A percentile compares a stretch with the other conserved stretches of the same genome.
These are phyloP conservation scores for Mrakia gelida DNA, from an alignment of 768 basidiomycete genomes.

Conservation along the genomic window DNA sequence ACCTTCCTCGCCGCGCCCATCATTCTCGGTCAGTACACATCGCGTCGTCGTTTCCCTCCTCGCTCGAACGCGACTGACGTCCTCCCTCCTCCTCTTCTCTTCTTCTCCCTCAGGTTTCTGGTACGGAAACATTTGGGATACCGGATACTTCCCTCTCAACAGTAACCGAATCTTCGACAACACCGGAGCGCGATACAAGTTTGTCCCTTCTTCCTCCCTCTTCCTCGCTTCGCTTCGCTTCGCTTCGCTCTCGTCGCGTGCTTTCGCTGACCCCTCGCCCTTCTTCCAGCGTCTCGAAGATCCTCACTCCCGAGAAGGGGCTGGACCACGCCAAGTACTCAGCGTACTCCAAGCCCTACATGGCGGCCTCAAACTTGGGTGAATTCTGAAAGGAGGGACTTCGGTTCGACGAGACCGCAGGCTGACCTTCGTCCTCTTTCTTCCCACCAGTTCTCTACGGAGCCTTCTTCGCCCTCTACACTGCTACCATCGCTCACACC, in stretches of 20 bases:
- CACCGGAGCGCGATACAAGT: constrained; percentile 53
- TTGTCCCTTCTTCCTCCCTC: too few relatives aligned
- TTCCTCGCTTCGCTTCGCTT: too few relatives aligned
- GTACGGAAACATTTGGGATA: constrained; percentile 32
- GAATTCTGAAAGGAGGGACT: neutral
- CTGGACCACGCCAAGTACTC: constrained; percentile 51
- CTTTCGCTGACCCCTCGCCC: too few relatives aligned
- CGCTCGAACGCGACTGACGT: too few relatives aligned
- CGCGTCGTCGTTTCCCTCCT: too few relatives aligned
- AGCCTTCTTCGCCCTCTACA: constrained; percentile 44
- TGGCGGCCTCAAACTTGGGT: constrained; percentile 45
- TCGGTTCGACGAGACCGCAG: neutral
- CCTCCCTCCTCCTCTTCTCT: neutral
- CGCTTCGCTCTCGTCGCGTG: too few relatives aligned
- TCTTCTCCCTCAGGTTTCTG: neutral
- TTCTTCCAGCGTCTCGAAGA: constrained; percentile 46
- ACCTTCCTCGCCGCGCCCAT: constrained; percentile 36
- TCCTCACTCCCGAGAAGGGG: neutral
- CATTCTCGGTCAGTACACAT: constrained; percentile 33
- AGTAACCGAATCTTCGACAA: constrained; percentile 46
- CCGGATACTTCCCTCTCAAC: constrained; percentile 11
- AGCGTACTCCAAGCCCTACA: constrained; percentile 48
- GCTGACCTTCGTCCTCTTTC: neutral
- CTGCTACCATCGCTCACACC: constrained; percentile 47
- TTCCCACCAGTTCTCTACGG: constrained; percentile 20